Evolutionary conservation across 2,329 filamentous ascomycete species (phyloP).

Genomic region (Rhynchosporium graminicola): DNA sequence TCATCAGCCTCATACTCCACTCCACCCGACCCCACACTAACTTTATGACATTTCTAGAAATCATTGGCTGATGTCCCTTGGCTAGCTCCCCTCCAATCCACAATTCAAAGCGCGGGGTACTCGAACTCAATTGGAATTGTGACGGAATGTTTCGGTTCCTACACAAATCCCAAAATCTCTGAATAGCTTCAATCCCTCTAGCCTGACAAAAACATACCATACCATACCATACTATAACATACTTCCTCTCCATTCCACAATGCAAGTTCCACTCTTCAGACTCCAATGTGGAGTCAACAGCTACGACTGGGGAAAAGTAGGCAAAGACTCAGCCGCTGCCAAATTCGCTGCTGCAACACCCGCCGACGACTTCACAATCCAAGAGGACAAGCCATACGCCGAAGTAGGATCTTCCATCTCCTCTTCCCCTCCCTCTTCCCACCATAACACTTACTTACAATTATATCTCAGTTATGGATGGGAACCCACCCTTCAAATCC

Average conservation of each 20-base stretch:
- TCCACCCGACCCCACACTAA: too few relatives aligned
- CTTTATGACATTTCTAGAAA: too few relatives aligned
- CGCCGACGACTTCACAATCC: conserved; percentile 70
- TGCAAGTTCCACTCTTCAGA: conserved; percentile 72
- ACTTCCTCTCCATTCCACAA: conserved; percentile 16
- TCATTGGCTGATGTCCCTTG: too few relatives aligned
- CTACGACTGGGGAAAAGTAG: conserved; percentile 98
- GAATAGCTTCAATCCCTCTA: conserved; percentile 3
- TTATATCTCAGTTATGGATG: conserved; percentile 81
- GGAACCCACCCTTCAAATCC: conserved; percentile 95
- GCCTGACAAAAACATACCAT: too few relatives aligned
- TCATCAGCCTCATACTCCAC: too few relatives aligned
- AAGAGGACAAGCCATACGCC: conserved; percentile 89
- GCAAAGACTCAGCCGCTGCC: conserved; percentile 82
- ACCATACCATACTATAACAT: too few relatives aligned
- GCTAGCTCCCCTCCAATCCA: too few relatives aligned
- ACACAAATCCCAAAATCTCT: neutral
- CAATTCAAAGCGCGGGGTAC: too few relatives aligned
- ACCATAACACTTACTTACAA: conserved; percentile 39
- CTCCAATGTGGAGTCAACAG: conserved; percentile 94
- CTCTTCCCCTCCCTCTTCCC: too few relatives aligned
- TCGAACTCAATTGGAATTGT: too few relatives aligned
- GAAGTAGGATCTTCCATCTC: conserved; percentile 59
- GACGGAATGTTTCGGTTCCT: too few relatives aligned
- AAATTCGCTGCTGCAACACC: conserved; percentile 86